phyloP scores from a whole-genome alignment of 768 basidiomycete genomes.

The Psilocybe subaeruginosa region DNA sequence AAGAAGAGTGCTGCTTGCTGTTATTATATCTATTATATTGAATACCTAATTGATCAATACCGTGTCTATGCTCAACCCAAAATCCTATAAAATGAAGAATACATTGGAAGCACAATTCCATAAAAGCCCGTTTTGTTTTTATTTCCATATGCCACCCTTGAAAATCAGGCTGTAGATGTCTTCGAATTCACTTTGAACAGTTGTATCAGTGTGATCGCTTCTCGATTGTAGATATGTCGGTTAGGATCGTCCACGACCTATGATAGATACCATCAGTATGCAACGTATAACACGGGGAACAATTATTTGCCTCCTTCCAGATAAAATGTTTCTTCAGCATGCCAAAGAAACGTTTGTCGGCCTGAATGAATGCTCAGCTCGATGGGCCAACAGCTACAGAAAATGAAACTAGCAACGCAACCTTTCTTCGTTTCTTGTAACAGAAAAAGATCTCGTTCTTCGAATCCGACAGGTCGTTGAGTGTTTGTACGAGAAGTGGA shows the following conservation, averaged over 20 bases:
- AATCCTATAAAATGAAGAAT: neutral
- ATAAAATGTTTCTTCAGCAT: slow-evolving; percentile 78
- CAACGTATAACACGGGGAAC: too few species aligned
- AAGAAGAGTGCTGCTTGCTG: neutral
- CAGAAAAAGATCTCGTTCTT: slow-evolving; percentile 82
- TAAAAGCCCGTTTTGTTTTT: neutral
- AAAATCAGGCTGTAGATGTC: neutral
- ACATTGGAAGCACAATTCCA: too few species aligned
- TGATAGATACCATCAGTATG: slow-evolving; percentile 3
- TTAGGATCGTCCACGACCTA: slow-evolving; percentile 70
- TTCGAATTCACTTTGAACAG: slow-evolving; percentile 36
- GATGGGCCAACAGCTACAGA: neutral
- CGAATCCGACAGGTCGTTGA: slow-evolving; percentile 61
- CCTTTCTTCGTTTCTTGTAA: slow-evolving; percentile 93
- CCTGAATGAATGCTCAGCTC: slow-evolving; percentile 44
- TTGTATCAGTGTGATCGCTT: slow-evolving; percentile 66
- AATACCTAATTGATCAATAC: neutral
- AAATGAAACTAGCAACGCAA: slow-evolving; percentile 24
- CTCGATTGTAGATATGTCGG: slow-evolving; percentile 57
- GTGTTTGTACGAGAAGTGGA: slow-evolving; percentile 80
- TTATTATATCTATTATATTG: neutral
- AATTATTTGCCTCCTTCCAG: slow-evolving; percentile 59
- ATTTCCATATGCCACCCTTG: neutral
- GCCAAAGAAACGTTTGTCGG: slow-evolving; percentile 85
- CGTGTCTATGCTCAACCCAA: neutral